Evolutionary conservation across 2,329 filamentous ascomycete genomes (phyloP), one percentile per base, ranked within the genome.

Genomic region (Leptographium wingfieldii): DNA sequence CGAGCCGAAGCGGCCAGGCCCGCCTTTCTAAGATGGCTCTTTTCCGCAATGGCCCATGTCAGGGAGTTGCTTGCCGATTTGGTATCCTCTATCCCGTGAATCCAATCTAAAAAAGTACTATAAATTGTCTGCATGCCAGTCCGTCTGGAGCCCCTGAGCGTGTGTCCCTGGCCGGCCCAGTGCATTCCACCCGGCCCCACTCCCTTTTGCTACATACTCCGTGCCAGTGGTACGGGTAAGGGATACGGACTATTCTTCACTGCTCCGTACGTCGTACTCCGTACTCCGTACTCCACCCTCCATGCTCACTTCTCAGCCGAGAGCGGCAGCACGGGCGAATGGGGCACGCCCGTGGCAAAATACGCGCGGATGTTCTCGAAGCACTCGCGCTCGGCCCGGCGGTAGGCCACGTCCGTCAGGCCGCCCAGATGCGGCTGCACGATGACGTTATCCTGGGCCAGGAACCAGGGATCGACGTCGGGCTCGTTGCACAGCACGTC

Each of bases 381-480:
- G 1, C 72, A 63, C 3, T 72, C 65, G 4, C 63, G 65, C 7
- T 69, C 68, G 2, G 70, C 59, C 1, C 66, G 59, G 12, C 67
- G 66, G 14, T 69, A 66, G 3, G 68, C 65, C 10, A 59, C 19
- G 35, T 62, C 61, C 3, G 61, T 62, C 33, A 62, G 53, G 4
- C 61, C 61, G 22, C 61, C 59, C 5, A 61, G 43, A 22, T 76
- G 69, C 27, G 61, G 61, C 48, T 60, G 58, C 14, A 55, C 22
- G 11, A 60, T 14, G 3, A 57, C 52, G 1, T 60, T 60, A 40
- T 61, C 55, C 19, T 46, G 40, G 11, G n/a, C 1, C 14, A 60
- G 46, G 38, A 82, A 77, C 71, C 82, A 82, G 63, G 78, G 74
- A 66, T 92, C 82, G 81, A 78, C 78, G 68, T 77, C 78, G 6